Percentiles rank a stretch among this genome's conserved stretches.
phyloP scores from a whole-genome alignment of 192 early-diverging fungal genomes.

The Entrophospora sp. region DNA sequence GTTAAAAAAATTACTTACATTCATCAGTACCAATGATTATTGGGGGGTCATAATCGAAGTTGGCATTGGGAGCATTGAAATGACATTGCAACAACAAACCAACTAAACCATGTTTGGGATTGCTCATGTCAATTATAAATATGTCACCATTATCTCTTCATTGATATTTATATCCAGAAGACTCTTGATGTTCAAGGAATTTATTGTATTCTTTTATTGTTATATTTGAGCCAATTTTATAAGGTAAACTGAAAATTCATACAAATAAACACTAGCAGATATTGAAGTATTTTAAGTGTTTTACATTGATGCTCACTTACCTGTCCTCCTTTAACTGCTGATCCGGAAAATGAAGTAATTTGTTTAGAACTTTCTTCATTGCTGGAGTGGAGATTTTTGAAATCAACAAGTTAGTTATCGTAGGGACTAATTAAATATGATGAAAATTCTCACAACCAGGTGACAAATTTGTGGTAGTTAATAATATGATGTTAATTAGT shows the following conservation, averaged over 20 bases:
- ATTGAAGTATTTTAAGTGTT: background rate
- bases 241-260: constrained; percentile 12
- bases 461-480: too few species aligned
- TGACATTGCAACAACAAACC: background rate
- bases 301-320: background rate
- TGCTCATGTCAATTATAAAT: constrained; percentile 9
- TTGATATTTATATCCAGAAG: constrained; percentile 16
- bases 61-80: background rate
- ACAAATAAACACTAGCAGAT: constrained; percentile 10
- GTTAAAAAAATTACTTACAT: constrained; percentile 10
- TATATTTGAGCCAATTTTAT: constrained; percentile 18
- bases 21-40: background rate
- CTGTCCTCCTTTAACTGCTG: background rate
- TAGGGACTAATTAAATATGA: too few species aligned
- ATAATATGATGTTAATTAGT: too few species aligned
- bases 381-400: background rate
- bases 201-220: constrained; percentile 12
- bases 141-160: background rate
- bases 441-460: too few species aligned
- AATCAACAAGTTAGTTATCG: background rate
- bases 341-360: constrained; percentile 1
- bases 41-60: background rate
- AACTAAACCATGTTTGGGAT: constrained; percentile 8
- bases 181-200: constrained; percentile 5
- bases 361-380: background rate